Base-by-base conservation (phyloP, 192 early-diverging fungal species). In the Chytriomyces confervae region DNA sequence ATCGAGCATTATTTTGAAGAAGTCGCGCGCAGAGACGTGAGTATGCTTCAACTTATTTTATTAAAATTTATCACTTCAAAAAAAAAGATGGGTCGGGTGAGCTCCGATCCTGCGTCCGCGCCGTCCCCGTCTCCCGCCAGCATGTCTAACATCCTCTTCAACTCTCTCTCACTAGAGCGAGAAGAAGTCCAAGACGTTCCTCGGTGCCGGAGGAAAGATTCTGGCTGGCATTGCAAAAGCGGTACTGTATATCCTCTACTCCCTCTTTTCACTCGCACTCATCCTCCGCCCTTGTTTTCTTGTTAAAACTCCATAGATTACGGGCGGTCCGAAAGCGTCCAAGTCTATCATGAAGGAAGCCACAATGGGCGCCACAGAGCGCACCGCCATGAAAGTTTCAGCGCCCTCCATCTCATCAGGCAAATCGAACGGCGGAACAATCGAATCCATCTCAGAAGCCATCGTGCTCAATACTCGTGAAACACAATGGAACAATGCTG, bases 401-500 rank as follows among this genome's bases (percentile, higher is more conserved):
- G 11, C 53, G 24, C 8, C 72, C 9, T n/a, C 57, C 43, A 3
- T 57, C 53, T 1, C 63, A 23, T 11, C 13, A 65, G 16, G 11
- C 63, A 63, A 61, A 24, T 48, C 72, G 18, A 43, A 13, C 1
- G 16, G 1, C 16, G 53, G 53, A 13, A 57, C 72, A 11, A 9
- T 74, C 61, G 72, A 74, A 10, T 63, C 61, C 18, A 74, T 74
- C 36, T 63, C 61, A 6, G 11, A 74, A 7, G 72, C 72, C 3
- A 74, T 74, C 45, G 72, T 74, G 11, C 29, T 29, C 10, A 43
- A 7, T 11, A 74, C 72, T 16, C 72, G 72, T 8, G 72, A 74
- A 63, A 18, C 72, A 24, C 53, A 62, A 46, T 74, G 72, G 72
- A 20, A 20, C 44, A 27, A 29, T 46, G 72, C 72, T 43, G 13